Evolutionary conservation across 2,329 filamentous ascomycete species (phyloP).

Genomic region (Fusarium nodosum): DNA sequence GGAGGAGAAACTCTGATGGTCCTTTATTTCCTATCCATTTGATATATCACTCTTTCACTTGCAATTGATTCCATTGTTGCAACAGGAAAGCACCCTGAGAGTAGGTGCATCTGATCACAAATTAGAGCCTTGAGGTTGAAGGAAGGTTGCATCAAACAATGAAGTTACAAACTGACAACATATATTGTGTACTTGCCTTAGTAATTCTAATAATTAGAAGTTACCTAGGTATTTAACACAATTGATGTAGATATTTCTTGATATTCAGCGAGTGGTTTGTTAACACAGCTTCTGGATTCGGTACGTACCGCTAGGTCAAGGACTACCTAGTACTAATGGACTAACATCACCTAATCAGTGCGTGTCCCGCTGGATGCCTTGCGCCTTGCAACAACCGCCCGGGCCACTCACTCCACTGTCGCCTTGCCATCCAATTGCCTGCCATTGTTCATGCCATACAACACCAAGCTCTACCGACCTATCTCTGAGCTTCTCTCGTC

Average conservation of each 20-base stretch:
- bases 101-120: neutral
- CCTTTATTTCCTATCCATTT: neutral
- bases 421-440: conserved; percentile 43
- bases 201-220: neutral
- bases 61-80: neutral
- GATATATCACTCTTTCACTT: neutral
- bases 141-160: neutral
- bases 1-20: neutral
- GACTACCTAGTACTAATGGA: too few relatives aligned
- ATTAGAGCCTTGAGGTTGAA: too few relatives aligned
- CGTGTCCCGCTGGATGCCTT: conserved; percentile 53
- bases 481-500: conserved; percentile 45
- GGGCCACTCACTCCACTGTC: conserved; percentile 34
- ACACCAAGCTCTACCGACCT: conserved; percentile 41
- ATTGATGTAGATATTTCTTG: neutral
- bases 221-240: neutral
- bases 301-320: neutral
- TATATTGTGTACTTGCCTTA: neutral
- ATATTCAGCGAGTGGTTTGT: neutral
- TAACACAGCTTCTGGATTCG: neutral
- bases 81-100: neutral
- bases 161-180: neutral
- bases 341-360: conserved; percentile 38
- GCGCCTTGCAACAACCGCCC: conserved; percentile 49
- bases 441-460: conserved; percentile 34